Base-by-base conservation (phyloP, 306 rosid species). In the Vachellia collinsii region DNA sequence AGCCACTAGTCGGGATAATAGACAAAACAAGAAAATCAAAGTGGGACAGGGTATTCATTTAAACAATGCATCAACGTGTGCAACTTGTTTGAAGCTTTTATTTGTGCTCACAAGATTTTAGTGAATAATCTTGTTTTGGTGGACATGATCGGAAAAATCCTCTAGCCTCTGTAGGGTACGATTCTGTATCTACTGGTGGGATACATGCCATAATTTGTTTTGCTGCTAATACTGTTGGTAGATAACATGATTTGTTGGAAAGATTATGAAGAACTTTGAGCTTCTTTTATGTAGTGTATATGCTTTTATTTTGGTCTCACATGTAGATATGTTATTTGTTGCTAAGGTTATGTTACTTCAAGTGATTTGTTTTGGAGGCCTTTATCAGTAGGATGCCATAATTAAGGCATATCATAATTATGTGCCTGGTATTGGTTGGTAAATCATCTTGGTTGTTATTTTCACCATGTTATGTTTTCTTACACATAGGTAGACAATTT, bases 181-280 rank as follows among this genome's bases (percentile, higher is more conserved):
- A 92, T 84, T 72, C 90, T 69, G 74, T 85, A 58, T 87, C 90
- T 39, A 50, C 92, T 54, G 84, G 72, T 37, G 94, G 94, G 79
- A 85, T 92, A 76, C 94, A 91, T 75, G 87, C 90, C 50, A 74
- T 89, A 77, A 70, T 92, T 64, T 53, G 89, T 47, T 89, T 92
- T 77, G 92, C n/a, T 97, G n/a, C n/a, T n/a, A n/a, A n/a, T n/a
- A n/a, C n/a, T n/a, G n/a, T n/a, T 48, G 85, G 89, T 25, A 97
- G 97, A 63, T 92, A n/a, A 92, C 90, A 83, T 86, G 93, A 91
- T 87, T 77, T 91, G 90, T 88, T 94, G 86, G 98, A 89, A 88
- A 77, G 97, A 85, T 46, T 73, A 19, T 66, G 16, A 47, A 47
- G 0, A 47, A 47, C 51, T 12, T 12, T 47, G 51, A 47, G 5